Evolutionary conservation across 2,329 filamentous ascomycete genomes (phyloP).

Genomic region (Neurospora sp.): DNA sequence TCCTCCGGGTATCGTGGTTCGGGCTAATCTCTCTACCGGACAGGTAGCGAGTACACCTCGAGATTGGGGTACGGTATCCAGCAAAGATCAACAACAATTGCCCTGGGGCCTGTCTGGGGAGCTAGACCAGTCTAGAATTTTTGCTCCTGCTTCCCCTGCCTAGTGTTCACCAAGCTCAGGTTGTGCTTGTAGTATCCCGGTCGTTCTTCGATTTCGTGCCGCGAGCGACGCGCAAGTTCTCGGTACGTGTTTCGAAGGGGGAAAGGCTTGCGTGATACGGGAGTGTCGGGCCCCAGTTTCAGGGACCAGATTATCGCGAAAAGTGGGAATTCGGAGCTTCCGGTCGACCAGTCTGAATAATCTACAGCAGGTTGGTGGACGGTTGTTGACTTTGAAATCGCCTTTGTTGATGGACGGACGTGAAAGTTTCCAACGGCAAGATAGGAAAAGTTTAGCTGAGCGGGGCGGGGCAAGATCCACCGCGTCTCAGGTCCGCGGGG

Average conservation of each 20-base stretch:
- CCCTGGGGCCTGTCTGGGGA: neutral
- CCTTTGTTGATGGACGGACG: neutral
- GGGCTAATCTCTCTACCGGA: neutral
- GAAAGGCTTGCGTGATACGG: neutral
- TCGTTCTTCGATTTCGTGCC: neutral
- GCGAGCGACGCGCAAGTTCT: neutral
- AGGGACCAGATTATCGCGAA: neutral
- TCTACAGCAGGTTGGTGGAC: neutral
- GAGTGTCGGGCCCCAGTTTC: neutral
- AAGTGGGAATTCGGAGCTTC: neutral
- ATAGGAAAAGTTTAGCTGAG: neutral
- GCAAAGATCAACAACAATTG: neutral
- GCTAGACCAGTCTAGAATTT: neutral
- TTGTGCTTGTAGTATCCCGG: neutral
- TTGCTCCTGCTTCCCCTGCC: neutral
- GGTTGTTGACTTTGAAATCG: neutral
- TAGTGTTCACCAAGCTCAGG: neutral
- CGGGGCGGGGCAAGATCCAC: neutral
- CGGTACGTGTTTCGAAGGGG: neutral
- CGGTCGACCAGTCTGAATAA: neutral
- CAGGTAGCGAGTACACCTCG: neutral
- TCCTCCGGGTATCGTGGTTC: neutral
- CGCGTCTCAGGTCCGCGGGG: neutral
- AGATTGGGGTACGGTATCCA: neutral
- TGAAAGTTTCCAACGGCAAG: neutral